Evolutionary conservation across 2,329 filamentous ascomycete genomes (phyloP).

Genomic region (Colletotrichum truncatum): DNA sequence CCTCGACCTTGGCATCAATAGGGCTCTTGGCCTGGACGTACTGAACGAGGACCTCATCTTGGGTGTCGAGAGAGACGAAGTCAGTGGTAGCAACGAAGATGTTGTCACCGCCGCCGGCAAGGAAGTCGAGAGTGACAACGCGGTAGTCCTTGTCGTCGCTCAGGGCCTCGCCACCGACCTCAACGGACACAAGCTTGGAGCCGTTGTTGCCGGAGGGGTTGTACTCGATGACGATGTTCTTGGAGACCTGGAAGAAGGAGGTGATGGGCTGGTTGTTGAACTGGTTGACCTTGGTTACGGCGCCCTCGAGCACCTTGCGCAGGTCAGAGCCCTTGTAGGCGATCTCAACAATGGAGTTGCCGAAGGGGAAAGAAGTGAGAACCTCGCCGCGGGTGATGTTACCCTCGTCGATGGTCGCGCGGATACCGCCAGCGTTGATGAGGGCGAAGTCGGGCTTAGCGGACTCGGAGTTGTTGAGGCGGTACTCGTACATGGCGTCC

Average conservation of each 20-base stretch:
- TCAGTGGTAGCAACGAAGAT: slow-evolving; percentile 54
- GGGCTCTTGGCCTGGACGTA: slow-evolving; percentile 61
- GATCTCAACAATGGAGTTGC: slow-evolving; percentile 70
- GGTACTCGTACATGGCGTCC: slow-evolving; percentile 70
- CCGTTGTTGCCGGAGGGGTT: slow-evolving; percentile 60
- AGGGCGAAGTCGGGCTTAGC: slow-evolving; percentile 63
- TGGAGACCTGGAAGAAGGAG: slow-evolving; percentile 69
- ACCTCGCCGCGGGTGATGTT: slow-evolving; percentile 71
- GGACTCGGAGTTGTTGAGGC: slow-evolving; percentile 55
- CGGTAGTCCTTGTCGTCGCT: slow-evolving; percentile 59
- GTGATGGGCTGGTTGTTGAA: slow-evolving; percentile 61
- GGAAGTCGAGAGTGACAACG: slow-evolving; percentile 70
- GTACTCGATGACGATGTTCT: slow-evolving; percentile 64
- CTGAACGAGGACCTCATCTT: slow-evolving; percentile 61
- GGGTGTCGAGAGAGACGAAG: slow-evolving; percentile 58
- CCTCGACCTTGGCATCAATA: slow-evolving; percentile 58
- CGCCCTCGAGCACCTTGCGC: slow-evolving; percentile 67
- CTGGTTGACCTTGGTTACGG: slow-evolving; percentile 63
- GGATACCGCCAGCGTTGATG: slow-evolving; percentile 72
- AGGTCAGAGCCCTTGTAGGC: slow-evolving; percentile 61
- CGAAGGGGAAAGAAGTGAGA: slow-evolving; percentile 72
- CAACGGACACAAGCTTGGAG: slow-evolving; percentile 61
- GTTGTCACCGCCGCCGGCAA: slow-evolving; percentile 71
- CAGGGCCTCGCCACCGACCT: slow-evolving; percentile 57
- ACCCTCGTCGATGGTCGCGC: slow-evolving; percentile 69